phyloP scores from a whole-genome alignment of 352 stramenopile species.

The Phytophthora aleatoria region DNA sequence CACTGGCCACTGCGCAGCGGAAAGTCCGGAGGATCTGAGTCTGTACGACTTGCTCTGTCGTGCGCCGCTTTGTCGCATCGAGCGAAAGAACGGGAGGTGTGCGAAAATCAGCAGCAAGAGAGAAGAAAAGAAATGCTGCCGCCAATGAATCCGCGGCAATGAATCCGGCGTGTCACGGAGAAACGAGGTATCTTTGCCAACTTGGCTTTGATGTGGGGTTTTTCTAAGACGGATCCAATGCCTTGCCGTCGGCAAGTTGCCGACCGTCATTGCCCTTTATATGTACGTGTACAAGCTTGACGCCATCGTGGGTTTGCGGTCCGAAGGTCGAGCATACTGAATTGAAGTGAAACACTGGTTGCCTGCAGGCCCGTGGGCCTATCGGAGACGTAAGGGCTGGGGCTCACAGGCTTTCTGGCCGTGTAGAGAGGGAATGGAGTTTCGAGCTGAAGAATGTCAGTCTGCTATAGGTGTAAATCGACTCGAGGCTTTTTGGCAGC shows the following conservation, averaged over 20 bases:
- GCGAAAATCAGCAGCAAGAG: neutral
- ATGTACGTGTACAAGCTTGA: neutral
- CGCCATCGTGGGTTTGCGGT: constrained; percentile 12
- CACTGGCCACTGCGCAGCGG: neutral
- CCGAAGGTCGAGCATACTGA: constrained; percentile 8
- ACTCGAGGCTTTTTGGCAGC: constrained; percentile 18
- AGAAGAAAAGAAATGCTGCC: constrained; percentile 4
- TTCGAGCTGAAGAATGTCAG: constrained; percentile 14
- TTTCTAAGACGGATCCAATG: constrained; percentile 1
- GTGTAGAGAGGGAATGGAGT: constrained; percentile 21
- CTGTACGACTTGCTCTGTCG: constrained; percentile 11
- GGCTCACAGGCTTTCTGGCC: constrained; percentile 16
- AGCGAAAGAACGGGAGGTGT: constrained; percentile 1
- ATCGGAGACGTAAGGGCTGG: neutral
- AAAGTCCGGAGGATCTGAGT: constrained; percentile 1
- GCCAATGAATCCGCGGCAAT: neutral
- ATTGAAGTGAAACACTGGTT: constrained; percentile 5
- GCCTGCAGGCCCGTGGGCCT: neutral
- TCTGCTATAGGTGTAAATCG: constrained; percentile 1
- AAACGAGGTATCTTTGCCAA: neutral
- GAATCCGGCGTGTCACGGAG: constrained; percentile 4
- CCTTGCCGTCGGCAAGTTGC: neutral
- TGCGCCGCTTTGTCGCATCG: constrained; percentile 28
- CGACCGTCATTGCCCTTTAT: neutral
- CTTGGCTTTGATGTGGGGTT: constrained; percentile 7